These are phyloP conservation scores for Cyclotella kingstonii DNA, from an alignment of 108 stramenopile genomes.

Conservation along the genomic window DNA sequence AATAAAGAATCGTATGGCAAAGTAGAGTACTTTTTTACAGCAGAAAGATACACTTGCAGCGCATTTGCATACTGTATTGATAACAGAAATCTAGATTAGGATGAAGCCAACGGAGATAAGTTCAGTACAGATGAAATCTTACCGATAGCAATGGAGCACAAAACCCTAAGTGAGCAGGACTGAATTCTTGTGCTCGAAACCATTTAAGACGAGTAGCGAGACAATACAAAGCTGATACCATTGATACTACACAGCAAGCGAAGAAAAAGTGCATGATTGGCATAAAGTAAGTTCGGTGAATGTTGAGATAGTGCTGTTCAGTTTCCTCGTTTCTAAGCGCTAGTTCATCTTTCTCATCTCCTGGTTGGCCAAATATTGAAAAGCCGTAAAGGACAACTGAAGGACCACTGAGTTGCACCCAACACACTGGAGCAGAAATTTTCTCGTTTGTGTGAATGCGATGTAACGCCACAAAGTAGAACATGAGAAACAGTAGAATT, in stretches of 20 bases:
- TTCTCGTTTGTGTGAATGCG: constrained; percentile 40
- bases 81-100: background rate
- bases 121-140: background rate
- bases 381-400: constrained; percentile 42
- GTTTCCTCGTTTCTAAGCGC: constrained; percentile 18
- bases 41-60: constrained; percentile 39
- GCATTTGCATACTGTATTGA: constrained; percentile 29
- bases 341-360: constrained; percentile 21
- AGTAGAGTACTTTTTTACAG: constrained; percentile 26
- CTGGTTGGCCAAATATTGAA: constrained; percentile 43
- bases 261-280: constrained; percentile 34
- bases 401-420: constrained; percentile 47
- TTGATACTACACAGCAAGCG: constrained; percentile 32
- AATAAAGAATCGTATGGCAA: constrained; percentile 16
- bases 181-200: constrained; percentile 39
- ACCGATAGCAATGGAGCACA: constrained; percentile 36
- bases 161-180: constrained; percentile 46
- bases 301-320: constrained; percentile 18
- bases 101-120: background rate
- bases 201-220: constrained; percentile 21
- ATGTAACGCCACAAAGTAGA: constrained; percentile 39
- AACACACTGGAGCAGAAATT: constrained; percentile 44
- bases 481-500: constrained; percentile 28
- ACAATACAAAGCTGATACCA: constrained; percentile 34
- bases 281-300: constrained; percentile 38